Conservation (phyloP, 1,284 basidiomycete genomes). For the Heterobasidion annosum region DNA sequence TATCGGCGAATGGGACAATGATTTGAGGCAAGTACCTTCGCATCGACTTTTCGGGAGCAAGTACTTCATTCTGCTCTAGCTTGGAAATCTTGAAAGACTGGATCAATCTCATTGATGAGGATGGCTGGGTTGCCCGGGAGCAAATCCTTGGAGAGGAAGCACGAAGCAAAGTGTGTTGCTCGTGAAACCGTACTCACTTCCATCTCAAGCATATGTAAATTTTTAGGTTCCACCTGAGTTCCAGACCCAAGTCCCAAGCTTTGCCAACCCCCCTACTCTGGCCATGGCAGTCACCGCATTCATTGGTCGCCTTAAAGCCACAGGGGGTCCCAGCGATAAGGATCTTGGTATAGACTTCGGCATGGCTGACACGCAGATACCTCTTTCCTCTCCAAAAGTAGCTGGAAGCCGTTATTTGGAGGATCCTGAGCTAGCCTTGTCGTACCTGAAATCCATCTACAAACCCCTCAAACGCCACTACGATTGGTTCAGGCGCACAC, state of each 20-base stretch:
- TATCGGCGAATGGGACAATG: slow-evolving; percentile 89
- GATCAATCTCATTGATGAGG: slow-evolving; percentile 84
- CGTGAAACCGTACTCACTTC: slow-evolving; percentile 5
- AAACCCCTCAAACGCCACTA: slow-evolving; percentile 82
- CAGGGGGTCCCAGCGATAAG: slow-evolving; percentile 29
- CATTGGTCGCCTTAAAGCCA: slow-evolving; percentile 59
- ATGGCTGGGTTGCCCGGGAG: slow-evolving; percentile 93
- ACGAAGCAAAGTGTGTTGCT: slow-evolving; percentile 60
- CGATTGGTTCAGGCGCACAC: slow-evolving; percentile 91
- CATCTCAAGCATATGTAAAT: background rate
- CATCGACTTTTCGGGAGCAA: background rate
- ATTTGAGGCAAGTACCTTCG: slow-evolving; percentile 52
- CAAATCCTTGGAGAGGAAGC: slow-evolving; percentile 96
- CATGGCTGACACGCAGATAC: slow-evolving; percentile 34
- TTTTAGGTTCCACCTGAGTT: slow-evolving; percentile 80
- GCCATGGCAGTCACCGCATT: slow-evolving; percentile 87
- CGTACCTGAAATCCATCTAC: slow-evolving; percentile 77
- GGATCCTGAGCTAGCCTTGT: slow-evolving; percentile 49
- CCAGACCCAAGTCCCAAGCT: slow-evolving; percentile 85
- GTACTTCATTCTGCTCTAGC: slow-evolving; percentile 24
- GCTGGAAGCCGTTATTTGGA: slow-evolving; percentile 42
- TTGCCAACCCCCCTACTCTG: slow-evolving; percentile 91
- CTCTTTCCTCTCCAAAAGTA: slow-evolving; percentile 19
- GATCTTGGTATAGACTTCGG: slow-evolving; percentile 61
- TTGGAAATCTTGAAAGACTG: slow-evolving; percentile 86